phyloP scores from a whole-genome alignment of 805 yeast species.

The Yamadazyma endophytica region DNA sequence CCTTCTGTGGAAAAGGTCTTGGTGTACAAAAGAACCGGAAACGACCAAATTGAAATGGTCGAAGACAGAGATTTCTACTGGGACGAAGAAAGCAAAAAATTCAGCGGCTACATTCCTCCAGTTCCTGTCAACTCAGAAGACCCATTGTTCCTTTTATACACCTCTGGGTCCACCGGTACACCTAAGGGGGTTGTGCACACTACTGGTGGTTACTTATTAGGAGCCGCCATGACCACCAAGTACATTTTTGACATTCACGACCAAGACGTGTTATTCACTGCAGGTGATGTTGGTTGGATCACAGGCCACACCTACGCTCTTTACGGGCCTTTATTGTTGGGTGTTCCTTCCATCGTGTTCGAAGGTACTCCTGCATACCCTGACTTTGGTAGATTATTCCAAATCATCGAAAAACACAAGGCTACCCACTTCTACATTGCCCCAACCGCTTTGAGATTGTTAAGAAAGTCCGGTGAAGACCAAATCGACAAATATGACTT shows the following conservation, averaged over 20 bases:
- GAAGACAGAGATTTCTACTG: conserved; percentile 90
- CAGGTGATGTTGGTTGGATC: conserved; percentile 99
- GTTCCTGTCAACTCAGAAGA: conserved; percentile 87
- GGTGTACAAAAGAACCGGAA: conserved; percentile 86
- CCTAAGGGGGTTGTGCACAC: conserved; percentile 97
- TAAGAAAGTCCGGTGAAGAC: conserved; percentile 69
- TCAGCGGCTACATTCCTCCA: conserved; percentile 83
- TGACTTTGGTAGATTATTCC: conserved; percentile 93
- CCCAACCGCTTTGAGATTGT: conserved; percentile 90
- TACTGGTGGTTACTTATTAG: conserved; percentile 91
- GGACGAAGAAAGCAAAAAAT: conserved; percentile 84
- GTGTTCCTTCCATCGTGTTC: conserved; percentile 89
- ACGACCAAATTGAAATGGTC: conserved; percentile 63
- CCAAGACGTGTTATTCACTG: conserved; percentile 87
- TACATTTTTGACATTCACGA: conserved; percentile 91
- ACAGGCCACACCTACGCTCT: conserved; percentile 96
- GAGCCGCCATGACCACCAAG: conserved; percentile 87
- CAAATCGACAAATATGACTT: conserved; percentile 60
- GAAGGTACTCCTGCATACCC: conserved; percentile 99
- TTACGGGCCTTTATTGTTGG: conserved; percentile 84
- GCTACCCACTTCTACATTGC: conserved; percentile 98
- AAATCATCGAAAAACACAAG: conserved; percentile 84
- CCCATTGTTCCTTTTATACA: conserved; percentile 91
- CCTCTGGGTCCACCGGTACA: conserved; percentile 97
- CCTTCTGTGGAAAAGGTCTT: conserved; percentile 77